Evolutionary conservation across 192 early-diverging fungal genomes (phyloP), one percentile per base, ranked within the genome.

Genomic region (Spizellomyces punctatus): DNA sequence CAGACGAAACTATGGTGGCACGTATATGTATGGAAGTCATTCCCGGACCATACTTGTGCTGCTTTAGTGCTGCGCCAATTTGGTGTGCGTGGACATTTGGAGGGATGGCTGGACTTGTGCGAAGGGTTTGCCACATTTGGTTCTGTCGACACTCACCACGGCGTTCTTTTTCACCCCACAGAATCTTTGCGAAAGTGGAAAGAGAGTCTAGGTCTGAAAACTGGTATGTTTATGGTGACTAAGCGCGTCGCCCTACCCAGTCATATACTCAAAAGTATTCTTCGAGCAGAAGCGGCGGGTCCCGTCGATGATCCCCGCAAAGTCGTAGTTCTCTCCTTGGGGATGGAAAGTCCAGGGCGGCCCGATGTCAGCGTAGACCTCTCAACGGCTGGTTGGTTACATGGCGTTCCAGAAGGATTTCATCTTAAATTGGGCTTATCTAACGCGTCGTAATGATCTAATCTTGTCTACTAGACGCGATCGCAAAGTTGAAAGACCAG

Each of bases 151-250:
- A 36, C 27, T 36, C 1, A 36, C 27, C 27, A 36, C 27, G 27
- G 27, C 27, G 27, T 41, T 0, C 10, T 27, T 46, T n/a, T 76
- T 75, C 10, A 45, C 5, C 73, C 63, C 43, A 36, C 58, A 86
- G 94, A 95, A 78, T 94, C 94, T n/a, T 86, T 99, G 43, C 82
- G 85, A 63, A 96, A 94, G 81, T 99, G 97, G 97, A 99, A 99
- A 85, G 90, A 89, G 67, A 94, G 93, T 17, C 89, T 99, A 55
- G 97, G 97, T 43, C 79, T 99, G 46, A 86, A 84, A 76, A 79
- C 75, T 22, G 69, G 56, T 52, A n/a, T 41, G 16, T 63, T 8
- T 43, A 41, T 43, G 19, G 12, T 21, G 16, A 43, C 45, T 48
- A 59, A 46, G 10, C 22, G 12, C 21, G 27, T 14, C 16, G 41